Percentiles rank a stretch among this genome's conserved stretches.
These are phyloP conservation scores for Cyclotella choctawhatcheeana DNA, from an alignment of 108 stramenopile species.

Conservation along the genomic window DNA sequence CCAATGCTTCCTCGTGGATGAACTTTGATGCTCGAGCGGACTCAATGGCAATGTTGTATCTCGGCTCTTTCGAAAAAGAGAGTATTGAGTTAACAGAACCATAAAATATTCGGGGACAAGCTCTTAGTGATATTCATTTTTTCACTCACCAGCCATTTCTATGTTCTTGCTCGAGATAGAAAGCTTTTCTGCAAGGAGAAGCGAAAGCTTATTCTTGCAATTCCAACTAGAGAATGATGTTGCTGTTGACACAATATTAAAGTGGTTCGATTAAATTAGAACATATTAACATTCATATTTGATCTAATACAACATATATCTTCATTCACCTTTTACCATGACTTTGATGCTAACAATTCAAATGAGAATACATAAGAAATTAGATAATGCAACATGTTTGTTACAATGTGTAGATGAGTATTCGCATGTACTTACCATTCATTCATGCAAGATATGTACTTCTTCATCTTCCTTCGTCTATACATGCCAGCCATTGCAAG, in stretches of 20 bases:
- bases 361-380: neutral
- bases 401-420: neutral
- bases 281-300: neutral
- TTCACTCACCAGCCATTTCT: slow-evolving; percentile 13
- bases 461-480: slow-evolving; percentile 3
- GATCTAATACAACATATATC: neutral
- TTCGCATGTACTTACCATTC: neutral
- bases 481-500: neutral
- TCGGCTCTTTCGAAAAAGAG: neutral
- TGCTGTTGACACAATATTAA: too few relatives aligned
- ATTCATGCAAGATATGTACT: neutral
- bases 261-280: neutral
- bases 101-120: neutral
- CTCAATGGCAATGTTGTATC: slow-evolving; percentile 21
- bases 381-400: too few relatives aligned
- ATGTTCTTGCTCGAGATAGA: slow-evolving; percentile 6
- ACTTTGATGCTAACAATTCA: neutral
- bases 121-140: neutral
- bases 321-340: neutral
- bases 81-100: neutral
- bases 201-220: slow-evolving; percentile 8
- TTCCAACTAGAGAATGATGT: slow-evolving; percentile 6
- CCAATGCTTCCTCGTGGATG: slow-evolving; percentile 42
- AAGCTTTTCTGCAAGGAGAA: slow-evolving; percentile 26
- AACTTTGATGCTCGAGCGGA: slow-evolving; percentile 23